Evolutionary conservation across 2,329 filamentous ascomycete genomes (phyloP).

Genomic region (Ophiosphaerella korrae): DNA sequence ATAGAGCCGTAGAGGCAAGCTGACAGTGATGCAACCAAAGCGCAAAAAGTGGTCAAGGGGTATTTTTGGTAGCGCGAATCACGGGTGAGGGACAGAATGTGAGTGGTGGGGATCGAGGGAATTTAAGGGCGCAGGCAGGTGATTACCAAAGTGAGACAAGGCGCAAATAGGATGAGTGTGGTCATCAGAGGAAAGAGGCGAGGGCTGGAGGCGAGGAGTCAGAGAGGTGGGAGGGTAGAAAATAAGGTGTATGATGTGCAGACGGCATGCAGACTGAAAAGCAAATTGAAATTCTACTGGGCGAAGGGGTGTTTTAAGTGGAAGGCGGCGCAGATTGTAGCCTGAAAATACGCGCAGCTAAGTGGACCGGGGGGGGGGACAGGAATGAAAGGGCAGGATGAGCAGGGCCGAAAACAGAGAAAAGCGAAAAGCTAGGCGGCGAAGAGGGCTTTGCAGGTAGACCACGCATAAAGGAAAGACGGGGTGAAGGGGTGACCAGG

Average conservation of each 20-base stretch:
- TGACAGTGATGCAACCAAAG: conserved; percentile 4
- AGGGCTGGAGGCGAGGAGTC: conserved; percentile 24
- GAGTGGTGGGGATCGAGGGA: conserved; percentile 8
- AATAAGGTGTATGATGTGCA: conserved; percentile 32
- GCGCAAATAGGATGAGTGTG: conserved; percentile 20
- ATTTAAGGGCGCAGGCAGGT: conserved; percentile 28
- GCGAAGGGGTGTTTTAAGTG: conserved; percentile 32
- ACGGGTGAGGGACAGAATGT: neutral
- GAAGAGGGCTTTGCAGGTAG: conserved; percentile 22
- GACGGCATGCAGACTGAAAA: conserved; percentile 27
- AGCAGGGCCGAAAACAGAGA: conserved; percentile 11
- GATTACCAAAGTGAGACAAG: conserved; percentile 36
- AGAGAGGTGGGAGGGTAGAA: conserved; percentile 25
- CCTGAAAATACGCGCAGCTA: conserved; percentile 36
- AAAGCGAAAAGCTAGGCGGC: conserved; percentile 29
- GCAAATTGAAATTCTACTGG: conserved; percentile 30
- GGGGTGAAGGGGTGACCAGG: conserved; percentile 19
- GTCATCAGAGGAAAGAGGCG: conserved; percentile 19
- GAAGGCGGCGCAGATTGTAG: conserved; percentile 35
- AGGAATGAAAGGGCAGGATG: conserved; percentile 18
- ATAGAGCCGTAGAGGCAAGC: conserved; percentile 4
- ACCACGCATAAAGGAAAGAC: conserved; percentile 27
- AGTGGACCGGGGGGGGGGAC: conserved; percentile 22
- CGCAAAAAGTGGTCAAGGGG: neutral
- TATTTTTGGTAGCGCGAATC: neutral